phyloP scores from a whole-genome alignment of 176 grass and related monocot species.

The Secale cereale region DNA sequence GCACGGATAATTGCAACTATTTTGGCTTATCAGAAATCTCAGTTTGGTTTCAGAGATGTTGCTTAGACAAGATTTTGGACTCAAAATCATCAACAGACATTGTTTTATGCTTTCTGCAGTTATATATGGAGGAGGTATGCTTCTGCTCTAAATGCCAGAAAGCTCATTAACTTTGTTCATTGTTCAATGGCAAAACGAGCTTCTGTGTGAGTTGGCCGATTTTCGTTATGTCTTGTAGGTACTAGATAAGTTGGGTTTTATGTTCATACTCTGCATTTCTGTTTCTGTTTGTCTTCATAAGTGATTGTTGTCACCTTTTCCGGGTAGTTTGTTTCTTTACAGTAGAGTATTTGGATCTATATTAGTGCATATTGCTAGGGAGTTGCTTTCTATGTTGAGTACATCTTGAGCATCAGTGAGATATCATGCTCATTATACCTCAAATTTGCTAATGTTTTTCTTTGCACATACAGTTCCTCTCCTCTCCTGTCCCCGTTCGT shows the following conservation, averaged over 20 bases:
- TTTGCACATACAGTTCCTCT: background rate
- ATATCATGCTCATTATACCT: background rate
- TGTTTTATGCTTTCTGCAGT: conserved; percentile 71
- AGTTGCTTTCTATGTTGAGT: background rate
- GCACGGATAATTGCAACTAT: conserved; percentile 39
- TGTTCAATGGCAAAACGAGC: background rate
- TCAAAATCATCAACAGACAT: conserved; percentile 52
- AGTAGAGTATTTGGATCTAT: background rate
- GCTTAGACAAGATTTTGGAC: conserved; percentile 36
- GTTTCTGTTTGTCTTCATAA: background rate
- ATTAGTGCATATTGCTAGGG: background rate
- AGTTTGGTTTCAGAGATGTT: conserved; percentile 71
- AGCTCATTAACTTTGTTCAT: background rate
- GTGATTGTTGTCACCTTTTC: background rate
- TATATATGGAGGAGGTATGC: conserved; percentile 87
- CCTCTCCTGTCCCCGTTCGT: background rate
- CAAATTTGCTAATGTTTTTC: background rate
- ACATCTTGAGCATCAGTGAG: conserved; percentile 7
- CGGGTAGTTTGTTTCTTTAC: background rate
- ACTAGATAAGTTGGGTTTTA: conserved; percentile 7
- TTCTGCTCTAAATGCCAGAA: conserved; percentile 10
- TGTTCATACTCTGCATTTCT: background rate
- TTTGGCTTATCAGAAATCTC: conserved; percentile 66
- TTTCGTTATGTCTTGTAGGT: background rate
- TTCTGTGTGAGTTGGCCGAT: background rate